These are phyloP conservation scores for Graphilbum fragrans DNA, from an alignment of 2,329 filamentous ascomycete species.

Conservation along the genomic window DNA sequence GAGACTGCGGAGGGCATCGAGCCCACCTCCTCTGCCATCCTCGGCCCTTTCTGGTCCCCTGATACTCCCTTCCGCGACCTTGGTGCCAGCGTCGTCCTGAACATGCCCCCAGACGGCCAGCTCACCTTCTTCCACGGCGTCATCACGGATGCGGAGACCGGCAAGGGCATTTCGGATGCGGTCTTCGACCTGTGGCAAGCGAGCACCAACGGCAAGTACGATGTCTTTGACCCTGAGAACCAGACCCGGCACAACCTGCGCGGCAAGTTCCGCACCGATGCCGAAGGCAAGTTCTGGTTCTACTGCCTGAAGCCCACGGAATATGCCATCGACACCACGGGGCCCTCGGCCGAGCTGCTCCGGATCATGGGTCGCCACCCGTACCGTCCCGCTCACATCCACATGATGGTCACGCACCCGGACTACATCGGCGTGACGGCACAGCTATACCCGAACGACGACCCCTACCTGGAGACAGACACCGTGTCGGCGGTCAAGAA, in stretches of 20 bases:
- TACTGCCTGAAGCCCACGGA: slow-evolving; percentile 43
- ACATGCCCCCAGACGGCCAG: slow-evolving; percentile 33
- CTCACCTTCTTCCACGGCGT: slow-evolving; percentile 53
- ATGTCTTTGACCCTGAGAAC: slow-evolving; percentile 57
- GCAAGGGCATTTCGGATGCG: slow-evolving; percentile 51
- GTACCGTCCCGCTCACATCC: slow-evolving; percentile 47
- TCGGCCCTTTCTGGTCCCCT: slow-evolving; percentile 75
- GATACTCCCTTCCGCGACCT: slow-evolving; percentile 60
- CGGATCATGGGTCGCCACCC: slow-evolving; percentile 41
- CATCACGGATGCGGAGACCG: slow-evolving; percentile 42
- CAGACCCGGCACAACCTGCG: slow-evolving; percentile 51
- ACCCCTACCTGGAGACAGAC: slow-evolving; percentile 38
- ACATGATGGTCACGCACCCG: slow-evolving; percentile 39
- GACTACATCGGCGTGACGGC: slow-evolving; percentile 52
- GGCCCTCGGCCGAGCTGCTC: slow-evolving; percentile 40
- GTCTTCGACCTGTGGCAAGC: slow-evolving; percentile 68
- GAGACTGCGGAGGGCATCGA: slow-evolving; percentile 32
- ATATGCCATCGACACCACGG: slow-evolving; percentile 28
- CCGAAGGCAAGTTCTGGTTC: slow-evolving; percentile 48
- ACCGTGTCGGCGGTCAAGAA: slow-evolving; percentile 27
- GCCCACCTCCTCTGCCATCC: slow-evolving; percentile 63
- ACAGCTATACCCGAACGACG: slow-evolving; percentile 52
- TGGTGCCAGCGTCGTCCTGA: slow-evolving; percentile 52
- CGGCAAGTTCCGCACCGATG: slow-evolving; percentile 52
- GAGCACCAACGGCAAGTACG: slow-evolving; percentile 55